phyloP scores from a whole-genome alignment of 148 eudicot species.

The Selenicereus undatus region DNA sequence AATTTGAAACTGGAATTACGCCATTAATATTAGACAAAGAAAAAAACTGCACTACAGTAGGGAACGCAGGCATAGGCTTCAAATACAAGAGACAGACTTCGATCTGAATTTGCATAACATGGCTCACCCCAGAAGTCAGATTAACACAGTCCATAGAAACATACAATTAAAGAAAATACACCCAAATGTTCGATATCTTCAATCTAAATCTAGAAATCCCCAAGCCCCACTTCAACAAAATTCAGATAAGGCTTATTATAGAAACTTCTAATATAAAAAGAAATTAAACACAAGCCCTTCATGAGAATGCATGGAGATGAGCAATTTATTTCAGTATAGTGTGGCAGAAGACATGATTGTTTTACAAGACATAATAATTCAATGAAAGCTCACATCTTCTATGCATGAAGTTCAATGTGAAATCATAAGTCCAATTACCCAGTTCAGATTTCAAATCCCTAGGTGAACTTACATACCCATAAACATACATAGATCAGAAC shows the following conservation, averaged over 20 bases:
- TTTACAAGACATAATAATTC: not conserved
- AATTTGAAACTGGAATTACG: not conserved
- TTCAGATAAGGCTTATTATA: not conserved
- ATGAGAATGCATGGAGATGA: not conserved
- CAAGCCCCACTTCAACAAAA: slow-evolving; percentile 6
- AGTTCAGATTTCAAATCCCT: not conserved
- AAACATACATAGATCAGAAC: slow-evolving; percentile 1
- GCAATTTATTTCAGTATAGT: not conserved
- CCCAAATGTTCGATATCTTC: not conserved
- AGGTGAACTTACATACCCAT: not conserved
- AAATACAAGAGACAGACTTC: not conserved
- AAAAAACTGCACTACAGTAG: not conserved
- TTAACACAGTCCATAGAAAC: not conserved
- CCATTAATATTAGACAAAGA: no score
- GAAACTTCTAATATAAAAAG: not conserved
- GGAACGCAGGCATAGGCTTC: not conserved
- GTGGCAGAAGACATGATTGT: slow-evolving; percentile 18
- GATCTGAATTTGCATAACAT: not conserved
- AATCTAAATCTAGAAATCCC: not conserved
- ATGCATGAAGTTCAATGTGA: slow-evolving; percentile 1
- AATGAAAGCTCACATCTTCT: slow-evolving; percentile 18
- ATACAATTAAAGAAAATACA: not conserved
- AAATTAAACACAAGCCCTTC: not conserved
- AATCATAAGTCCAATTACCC: slow-evolving; percentile 10
- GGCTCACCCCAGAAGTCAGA: not conserved